phyloP scores from a whole-genome alignment of 345 rosid genomes.

The Pistacia vera region DNA sequence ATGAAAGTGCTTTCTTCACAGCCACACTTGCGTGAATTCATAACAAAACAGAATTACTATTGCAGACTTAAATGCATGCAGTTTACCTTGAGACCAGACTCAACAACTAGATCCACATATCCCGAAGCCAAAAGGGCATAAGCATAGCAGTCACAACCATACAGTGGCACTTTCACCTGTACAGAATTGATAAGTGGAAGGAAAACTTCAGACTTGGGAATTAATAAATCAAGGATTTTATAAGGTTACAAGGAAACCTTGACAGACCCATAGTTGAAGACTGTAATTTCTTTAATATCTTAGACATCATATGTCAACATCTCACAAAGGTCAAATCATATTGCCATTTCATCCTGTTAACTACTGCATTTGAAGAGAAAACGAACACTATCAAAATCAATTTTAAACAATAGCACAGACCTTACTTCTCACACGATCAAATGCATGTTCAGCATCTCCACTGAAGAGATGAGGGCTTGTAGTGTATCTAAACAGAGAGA shows the following conservation, averaged over 20 bases:
- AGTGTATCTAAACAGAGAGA: conserved; percentile 64
- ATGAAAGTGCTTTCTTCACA: too few relatives aligned
- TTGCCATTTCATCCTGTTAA: not conserved
- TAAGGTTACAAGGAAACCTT: too few relatives aligned
- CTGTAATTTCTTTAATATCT: not conserved
- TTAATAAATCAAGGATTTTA: not conserved
- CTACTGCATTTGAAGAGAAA: not conserved
- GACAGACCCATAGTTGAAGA: not conserved
- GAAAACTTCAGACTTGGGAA: not conserved
- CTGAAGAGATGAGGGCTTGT: conserved; percentile 95
- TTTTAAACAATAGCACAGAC: conserved; percentile 37
- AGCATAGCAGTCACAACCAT: conserved; percentile 98
- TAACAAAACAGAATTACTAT: too few relatives aligned
- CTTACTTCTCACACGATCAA: conserved; percentile 81
- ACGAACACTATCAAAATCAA: not conserved
- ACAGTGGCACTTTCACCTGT: conserved; percentile 88
- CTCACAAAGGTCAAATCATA: not conserved
- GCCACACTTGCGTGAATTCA: too few relatives aligned
- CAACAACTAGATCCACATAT: conserved; percentile 89
- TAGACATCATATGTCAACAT: not conserved
- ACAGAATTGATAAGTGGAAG: conserved; percentile 10
- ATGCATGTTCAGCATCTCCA: conserved; percentile 81
- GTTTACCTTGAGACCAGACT: conserved; percentile 88
- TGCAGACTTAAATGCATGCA: not conserved
- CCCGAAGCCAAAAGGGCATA: conserved; percentile 97